A percentile compares a stretch with the other conserved stretches of the same genome.
These are phyloP conservation scores for Salix suchowensis DNA, from an alignment of 345 rosid genomes.

Conservation along the genomic window DNA sequence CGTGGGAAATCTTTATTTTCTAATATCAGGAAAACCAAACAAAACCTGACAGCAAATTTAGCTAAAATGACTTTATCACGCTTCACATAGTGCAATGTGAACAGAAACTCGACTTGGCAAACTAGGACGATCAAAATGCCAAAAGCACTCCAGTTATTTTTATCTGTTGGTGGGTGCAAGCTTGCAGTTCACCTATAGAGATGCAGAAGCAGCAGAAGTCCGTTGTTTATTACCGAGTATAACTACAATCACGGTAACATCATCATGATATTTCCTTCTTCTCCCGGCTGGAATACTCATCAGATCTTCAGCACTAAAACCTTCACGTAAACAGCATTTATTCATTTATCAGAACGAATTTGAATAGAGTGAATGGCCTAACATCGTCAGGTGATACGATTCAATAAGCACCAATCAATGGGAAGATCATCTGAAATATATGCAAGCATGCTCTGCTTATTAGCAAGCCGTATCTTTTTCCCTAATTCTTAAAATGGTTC, in stretches of 20 bases:
- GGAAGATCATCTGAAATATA: not conserved
- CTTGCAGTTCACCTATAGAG: not conserved
- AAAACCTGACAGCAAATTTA: not conserved
- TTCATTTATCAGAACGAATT: not conserved
- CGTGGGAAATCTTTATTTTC: too few species aligned
- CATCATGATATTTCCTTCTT: conserved; percentile 1
- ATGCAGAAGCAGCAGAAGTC: not conserved
- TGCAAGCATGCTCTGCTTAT: not conserved
- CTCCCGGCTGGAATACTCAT: conserved; percentile 5
- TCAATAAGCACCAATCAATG: not conserved
- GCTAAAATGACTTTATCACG: not conserved
- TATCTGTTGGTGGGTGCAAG: not conserved
- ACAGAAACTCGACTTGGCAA: not conserved
- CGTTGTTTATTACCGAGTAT: conserved; percentile 1
- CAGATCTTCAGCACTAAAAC: not conserved
- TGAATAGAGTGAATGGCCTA: too few species aligned
- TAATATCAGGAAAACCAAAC: too few species aligned
- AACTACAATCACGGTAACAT: not conserved
- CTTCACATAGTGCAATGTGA: not conserved
- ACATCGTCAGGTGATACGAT: too few species aligned
- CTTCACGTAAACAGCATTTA: not conserved
- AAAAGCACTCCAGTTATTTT: not conserved
- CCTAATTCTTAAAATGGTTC: too few species aligned
- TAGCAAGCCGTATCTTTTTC: not conserved
- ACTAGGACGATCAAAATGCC: not conserved